phyloP scores from a whole-genome alignment of 2,329 filamentous ascomycete species.

The Arthrobotrys sphaeroides region DNA sequence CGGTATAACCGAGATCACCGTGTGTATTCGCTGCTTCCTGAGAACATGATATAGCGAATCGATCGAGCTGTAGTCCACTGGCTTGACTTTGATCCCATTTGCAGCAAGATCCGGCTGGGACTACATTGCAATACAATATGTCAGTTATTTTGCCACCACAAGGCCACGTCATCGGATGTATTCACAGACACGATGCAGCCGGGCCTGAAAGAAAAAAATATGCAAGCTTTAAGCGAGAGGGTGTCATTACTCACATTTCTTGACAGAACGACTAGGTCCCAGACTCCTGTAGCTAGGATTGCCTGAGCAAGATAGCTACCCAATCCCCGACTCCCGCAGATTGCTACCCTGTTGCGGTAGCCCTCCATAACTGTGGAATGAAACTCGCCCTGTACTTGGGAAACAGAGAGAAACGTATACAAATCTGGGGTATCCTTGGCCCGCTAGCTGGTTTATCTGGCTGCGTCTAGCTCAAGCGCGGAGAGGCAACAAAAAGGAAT shows the following conservation, averaged over 20 bases:
- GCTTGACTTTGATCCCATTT: constrained; percentile 52
- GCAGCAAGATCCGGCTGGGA: constrained; percentile 50
- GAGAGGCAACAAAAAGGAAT: constrained; percentile 32
- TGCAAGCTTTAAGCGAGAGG: constrained; percentile 42
- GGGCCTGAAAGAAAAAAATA: constrained; percentile 36
- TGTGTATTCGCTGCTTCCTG: constrained; percentile 51
- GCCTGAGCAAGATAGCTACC: constrained; percentile 55
- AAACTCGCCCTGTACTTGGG: constrained; percentile 1
- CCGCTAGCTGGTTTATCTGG: not conserved
- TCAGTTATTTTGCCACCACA: constrained; percentile 28
- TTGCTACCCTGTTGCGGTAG: constrained; percentile 53
- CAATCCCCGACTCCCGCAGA: constrained; percentile 56
- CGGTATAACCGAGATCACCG: constrained; percentile 53
- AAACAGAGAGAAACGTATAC: constrained; percentile 28
- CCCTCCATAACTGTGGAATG: constrained; percentile 28
- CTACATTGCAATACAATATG: constrained; percentile 40
- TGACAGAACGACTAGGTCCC: constrained; percentile 56
- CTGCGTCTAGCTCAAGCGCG: constrained; percentile 34
- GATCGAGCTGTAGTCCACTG: constrained; percentile 54
- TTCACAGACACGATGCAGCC: not conserved
- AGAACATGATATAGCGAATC: constrained; percentile 46
- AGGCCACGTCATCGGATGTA: constrained; percentile 48
- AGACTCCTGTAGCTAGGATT: constrained; percentile 44
- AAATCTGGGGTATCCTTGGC: constrained; percentile 13
- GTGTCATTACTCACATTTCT: constrained; percentile 54